phyloP scores from a whole-genome alignment of 345 rosid species.

The Jatropha curcas region DNA sequence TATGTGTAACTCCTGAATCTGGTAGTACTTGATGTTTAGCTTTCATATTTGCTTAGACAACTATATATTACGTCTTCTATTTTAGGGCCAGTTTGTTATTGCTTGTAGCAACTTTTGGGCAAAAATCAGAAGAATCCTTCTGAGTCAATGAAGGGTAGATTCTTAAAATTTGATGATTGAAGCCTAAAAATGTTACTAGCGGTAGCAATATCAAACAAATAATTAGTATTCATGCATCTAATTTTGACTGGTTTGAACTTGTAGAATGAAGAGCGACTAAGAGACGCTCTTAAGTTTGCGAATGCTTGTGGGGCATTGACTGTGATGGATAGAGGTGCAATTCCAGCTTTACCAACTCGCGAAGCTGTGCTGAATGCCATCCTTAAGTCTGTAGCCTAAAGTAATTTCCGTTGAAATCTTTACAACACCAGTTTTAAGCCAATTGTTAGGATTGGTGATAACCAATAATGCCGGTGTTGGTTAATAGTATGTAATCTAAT shows the following conservation, averaged over 20 bases:
- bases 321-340: conserved; percentile 86
- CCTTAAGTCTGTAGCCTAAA: conserved; percentile 42
- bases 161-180: no score
- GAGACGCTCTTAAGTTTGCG: conserved; percentile 79
- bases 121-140: no score
- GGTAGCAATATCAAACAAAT: no score
- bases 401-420: neutral
- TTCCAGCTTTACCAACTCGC: conserved; percentile 84
- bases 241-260: conserved; percentile 13
- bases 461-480: neutral
- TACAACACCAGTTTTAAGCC: neutral
- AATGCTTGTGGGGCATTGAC: conserved; percentile 95
- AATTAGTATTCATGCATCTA: neutral
- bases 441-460: conserved; percentile 1
- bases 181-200: no score
- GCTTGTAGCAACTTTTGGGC: no score
- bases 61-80: neutral
- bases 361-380: conserved; percentile 63
- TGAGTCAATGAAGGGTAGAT: no score
- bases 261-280: conserved; percentile 67
- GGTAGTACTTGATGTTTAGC: neutral
- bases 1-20: neutral
- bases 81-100: no score
- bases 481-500: conserved; percentile 3
- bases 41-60: neutral